Base-by-base conservation (phyloP, 192 early-diverging fungal species). In the Pilaira anomala region DNA sequence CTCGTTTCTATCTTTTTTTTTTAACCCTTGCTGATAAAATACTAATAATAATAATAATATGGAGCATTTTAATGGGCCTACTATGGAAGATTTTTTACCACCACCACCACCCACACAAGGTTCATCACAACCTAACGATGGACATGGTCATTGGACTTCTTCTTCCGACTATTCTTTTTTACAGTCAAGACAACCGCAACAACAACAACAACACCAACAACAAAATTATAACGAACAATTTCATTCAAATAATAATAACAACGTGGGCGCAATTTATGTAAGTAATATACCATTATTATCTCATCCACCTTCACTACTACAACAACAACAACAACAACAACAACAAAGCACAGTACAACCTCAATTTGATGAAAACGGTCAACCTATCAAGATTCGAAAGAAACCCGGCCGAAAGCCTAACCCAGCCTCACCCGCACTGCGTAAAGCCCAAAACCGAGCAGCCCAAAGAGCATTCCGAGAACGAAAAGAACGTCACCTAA, bases 391-490 rank as follows among this genome's bases (percentile, higher is more conserved):
- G 60, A 73, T 77, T 25, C 75, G 78, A 3, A 85, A 82, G 50
- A 85, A 81, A 50, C 83, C 83, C n/a, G 83, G 83, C 7, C 65
- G 83, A 5, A 85, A 85, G 25, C 83, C 83, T 18, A 81, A 83
- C 36, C 83, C 83, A 46, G 81, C 80, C 19, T 83, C 80, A 5
- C 80, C 83, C n/a, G 83, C 80, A 22, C 64, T 83, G 29, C 70
- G 83, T 7, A 85, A 85, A 28, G 91, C 87, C 13, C 93, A 95
- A 72, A 95, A 95, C 72, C 80, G 93, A 12, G 91, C 90, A 4
- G 93, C 93, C 0, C 93, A 95, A 76, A 77, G 93, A 12, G 93
- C 93, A 2, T 95, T 95, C 67, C 87, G 93, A 60, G 92, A 95
- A 68, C 84, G 93, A 54, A 91, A 90, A 62, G 86, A 93, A 61